Evolutionary conservation across 2,329 filamentous ascomycete genomes (phyloP), one percentile per base, ranked within the genome.

Genomic region (Fusarium phyllophilum): DNA sequence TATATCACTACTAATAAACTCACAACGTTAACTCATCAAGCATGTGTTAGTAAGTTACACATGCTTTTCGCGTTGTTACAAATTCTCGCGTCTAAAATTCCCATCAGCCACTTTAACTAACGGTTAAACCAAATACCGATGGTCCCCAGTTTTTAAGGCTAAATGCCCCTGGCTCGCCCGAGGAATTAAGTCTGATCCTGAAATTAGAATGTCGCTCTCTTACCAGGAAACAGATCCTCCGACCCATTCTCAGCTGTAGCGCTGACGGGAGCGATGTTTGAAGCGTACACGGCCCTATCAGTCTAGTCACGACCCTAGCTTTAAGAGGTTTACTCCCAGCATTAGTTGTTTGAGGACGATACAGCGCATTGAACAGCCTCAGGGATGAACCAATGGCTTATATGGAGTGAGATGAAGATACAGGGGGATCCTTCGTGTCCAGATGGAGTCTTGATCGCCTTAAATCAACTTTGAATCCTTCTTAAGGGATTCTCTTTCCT

Each of bases 71-170:
- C 22, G 14, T 17, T 26, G 18, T 61, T 15, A 31, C 33, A 39
- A 41, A 52, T 39, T 41, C 24, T 18, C 31, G 51, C 51, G 24
- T 31, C n/a, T 42, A n/a, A 38, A 24, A 33, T 18, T 29, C n/a
- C n/a, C n/a, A 18, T 39, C n/a, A 14, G 49, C 49, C 31, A 52
- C 62, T 54, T 54, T 9, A 20, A 34, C 34, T 18, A 34, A 29
- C 41, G 41, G 51, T 14, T 11, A 11, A 44, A 39, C 24, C 56
- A 41, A 59, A 39, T 41, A 15, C n/a, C 39, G 26, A 6, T 33
- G 8, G 56, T 71, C 54, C 54, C 71, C 71, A 74, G 31, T 62
- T 56, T 61, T 72, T 72, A 74, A 72, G 71, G 48, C 71, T 72
- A 49, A 42, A 36, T 33, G 45, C 46, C 62, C 51, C 71, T 70